Percentiles rank a stretch among this genome's conserved stretches.
Evolutionary conservation across 2,329 filamentous ascomycete genomes (phyloP).

Genomic region (Geosmithia morbida): DNA sequence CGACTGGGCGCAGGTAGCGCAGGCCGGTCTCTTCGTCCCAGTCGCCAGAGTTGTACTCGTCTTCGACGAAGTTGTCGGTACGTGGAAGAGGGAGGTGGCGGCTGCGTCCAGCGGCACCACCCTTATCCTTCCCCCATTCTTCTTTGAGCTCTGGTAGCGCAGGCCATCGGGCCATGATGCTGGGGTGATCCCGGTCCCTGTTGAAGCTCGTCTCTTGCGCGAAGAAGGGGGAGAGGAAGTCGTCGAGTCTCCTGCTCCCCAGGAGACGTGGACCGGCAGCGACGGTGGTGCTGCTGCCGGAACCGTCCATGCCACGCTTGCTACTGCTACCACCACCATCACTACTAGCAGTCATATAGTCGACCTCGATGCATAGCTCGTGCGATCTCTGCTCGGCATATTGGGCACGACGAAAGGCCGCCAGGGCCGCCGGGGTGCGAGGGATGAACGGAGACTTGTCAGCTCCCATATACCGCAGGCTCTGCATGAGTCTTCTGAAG

Average conservation of each 20-base stretch:
- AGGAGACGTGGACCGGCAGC: conserved; percentile 7
- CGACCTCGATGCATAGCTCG: conserved; percentile 11
- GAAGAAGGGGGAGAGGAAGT: conserved; percentile 17
- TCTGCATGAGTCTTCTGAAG: conserved; percentile 20
- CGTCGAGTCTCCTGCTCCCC: conserved; percentile 11
- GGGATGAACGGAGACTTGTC: conserved; percentile 22
- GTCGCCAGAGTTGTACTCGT: background rate
- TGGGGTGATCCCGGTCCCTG: conserved; percentile 4
- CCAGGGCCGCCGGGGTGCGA: conserved; percentile 16
- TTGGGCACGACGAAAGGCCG: conserved; percentile 13
- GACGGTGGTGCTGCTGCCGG: background rate
- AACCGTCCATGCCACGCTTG: too few species aligned
- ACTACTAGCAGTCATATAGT: conserved; percentile 1
- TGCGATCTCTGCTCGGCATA: conserved; percentile 11
- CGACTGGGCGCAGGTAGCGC: background rate
- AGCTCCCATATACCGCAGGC: conserved; percentile 18
- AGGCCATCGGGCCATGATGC: conserved; percentile 15
- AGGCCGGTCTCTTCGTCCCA: background rate
- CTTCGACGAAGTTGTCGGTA: conserved; percentile 6
- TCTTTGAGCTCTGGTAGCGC: conserved; percentile 19
- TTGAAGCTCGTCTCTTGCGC: conserved; percentile 18
- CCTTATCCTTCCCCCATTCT: conserved; percentile 5
- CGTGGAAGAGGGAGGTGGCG: conserved; percentile 18
- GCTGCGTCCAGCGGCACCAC: conserved; percentile 5
- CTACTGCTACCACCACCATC: background rate